Evolutionary conservation across 1,139 yeast species (phyloP), one percentile per base, ranked within the genome.

Genomic region (Debaryomyces singareniensis): DNA sequence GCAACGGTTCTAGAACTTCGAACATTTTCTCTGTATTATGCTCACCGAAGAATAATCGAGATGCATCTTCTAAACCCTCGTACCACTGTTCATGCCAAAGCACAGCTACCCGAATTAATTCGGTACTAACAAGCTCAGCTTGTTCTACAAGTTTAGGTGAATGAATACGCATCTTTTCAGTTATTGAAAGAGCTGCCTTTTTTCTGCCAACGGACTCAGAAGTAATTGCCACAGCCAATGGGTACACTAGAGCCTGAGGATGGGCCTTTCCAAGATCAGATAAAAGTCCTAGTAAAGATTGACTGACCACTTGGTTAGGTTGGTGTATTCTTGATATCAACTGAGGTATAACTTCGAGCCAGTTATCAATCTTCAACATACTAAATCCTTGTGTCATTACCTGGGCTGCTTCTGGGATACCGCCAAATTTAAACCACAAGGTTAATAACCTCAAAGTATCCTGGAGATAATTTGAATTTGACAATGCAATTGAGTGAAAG

Each of bases 71-170:
- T 24, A 93, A 64, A 2, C 95, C 97, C 58, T 89, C 98, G 46
- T 89, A 89, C 98, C 99, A 93, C 52, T 83, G 83, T 49, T 93
- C 99, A 46, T 87, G 95, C 97, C 98, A 89, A 39, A 91, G 61
- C 2, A 91, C 96, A 1, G 97, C 96, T 11, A 87, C 95, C 42
- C 98, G 66, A 40, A 93, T 89, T 37, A 93, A 71, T 48, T 93
- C 98, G 42, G 78, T 79, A 60, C 95, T 83, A n/a, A 91, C 96
- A 36, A 89, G 56, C 44, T 87, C 96, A 0, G 97, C 89, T 51
- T 93, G 97, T 39, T 83, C 89, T 15, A 93, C 96, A 39, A 93
- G 63, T 1, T 63, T 60, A 0, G 96, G 74, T 29, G 95, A 84
- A 44, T 93, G 96, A 3, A 82, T 70, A 42, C 95, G 67, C 94